phyloP scores from a whole-genome alignment of 1,139 yeast species.

The Yamadazyma triangularis region DNA sequence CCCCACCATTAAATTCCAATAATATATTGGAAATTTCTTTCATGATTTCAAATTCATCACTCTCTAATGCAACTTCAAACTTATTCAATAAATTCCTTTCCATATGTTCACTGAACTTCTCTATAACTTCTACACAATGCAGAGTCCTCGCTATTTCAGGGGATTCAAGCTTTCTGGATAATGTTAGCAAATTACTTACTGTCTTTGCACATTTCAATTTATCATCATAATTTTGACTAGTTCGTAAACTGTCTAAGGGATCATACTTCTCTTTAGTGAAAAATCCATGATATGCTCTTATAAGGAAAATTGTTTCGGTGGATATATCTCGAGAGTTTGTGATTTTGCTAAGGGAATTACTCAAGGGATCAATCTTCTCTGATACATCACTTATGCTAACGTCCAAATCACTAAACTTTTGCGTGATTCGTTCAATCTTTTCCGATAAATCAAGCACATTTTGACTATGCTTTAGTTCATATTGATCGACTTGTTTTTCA shows the following conservation, averaged over 20 bases:
- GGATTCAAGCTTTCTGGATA: conserved; percentile 59
- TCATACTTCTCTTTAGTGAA: conserved; percentile 56
- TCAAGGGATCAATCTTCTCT: conserved; percentile 66
- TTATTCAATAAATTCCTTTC: conserved; percentile 60
- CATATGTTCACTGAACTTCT: conserved; percentile 70
- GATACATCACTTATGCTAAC: conserved; percentile 55
- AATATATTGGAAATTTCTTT: conserved; percentile 76
- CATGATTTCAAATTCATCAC: conserved; percentile 59
- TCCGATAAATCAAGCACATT: conserved; percentile 57
- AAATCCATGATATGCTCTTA: conserved; percentile 75
- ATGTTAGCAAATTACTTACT: conserved; percentile 57
- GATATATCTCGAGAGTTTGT: conserved; percentile 78
- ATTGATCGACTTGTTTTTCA: conserved; percentile 54
- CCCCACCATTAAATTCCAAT: conserved; percentile 80
- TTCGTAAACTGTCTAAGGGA: conserved; percentile 53
- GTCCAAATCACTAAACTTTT: conserved; percentile 56
- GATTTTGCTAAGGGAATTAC: conserved; percentile 67
- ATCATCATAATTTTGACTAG: conserved; percentile 41
- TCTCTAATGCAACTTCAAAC: conserved; percentile 60
- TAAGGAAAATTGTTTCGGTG: conserved; percentile 65
- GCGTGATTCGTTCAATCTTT: conserved; percentile 39
- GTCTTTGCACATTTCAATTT: conserved; percentile 66
- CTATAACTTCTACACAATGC: conserved; percentile 51
- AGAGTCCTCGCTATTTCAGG: conserved; percentile 48
- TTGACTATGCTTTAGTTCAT: conserved; percentile 63